phyloP scores from a whole-genome alignment of 441 rosid species.

The Monsonia emarginata region DNA sequence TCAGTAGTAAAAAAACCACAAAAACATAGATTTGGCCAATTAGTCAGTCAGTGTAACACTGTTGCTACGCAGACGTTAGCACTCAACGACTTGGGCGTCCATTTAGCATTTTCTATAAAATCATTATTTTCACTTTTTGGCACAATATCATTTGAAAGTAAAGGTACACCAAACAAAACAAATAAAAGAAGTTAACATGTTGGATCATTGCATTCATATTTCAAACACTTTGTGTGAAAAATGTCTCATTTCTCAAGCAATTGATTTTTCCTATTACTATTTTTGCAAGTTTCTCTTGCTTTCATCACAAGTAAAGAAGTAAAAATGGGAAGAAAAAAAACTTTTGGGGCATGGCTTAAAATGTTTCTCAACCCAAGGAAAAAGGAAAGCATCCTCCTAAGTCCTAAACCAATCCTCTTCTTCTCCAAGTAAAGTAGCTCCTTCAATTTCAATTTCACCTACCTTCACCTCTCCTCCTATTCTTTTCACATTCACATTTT shows the following conservation, averaged over 20 bases:
- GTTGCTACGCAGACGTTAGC: too few relatives aligned
- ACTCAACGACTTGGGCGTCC: too few relatives aligned
- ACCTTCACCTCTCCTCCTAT: background rate
- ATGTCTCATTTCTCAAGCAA: background rate
- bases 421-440: background rate
- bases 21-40: too few relatives aligned
- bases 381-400: background rate
- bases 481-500: background rate
- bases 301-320: background rate
- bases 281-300: slow-evolving; percentile 8
- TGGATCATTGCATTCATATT: background rate
- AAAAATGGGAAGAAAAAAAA: background rate
- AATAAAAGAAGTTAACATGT: too few relatives aligned
- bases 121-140: too few relatives aligned
- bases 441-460: background rate
- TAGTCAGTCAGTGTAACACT: too few relatives aligned
- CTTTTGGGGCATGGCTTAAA: background rate
- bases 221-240: background rate
- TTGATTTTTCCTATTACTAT: too few relatives aligned
- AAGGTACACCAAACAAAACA: too few relatives aligned
- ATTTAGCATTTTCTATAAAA: too few relatives aligned
- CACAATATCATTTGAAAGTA: too few relatives aligned
- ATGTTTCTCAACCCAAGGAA: background rate
- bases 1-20: too few relatives aligned
- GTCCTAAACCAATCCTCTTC: background rate